Conservation (phyloP, 495 filamentous ascomycete genomes). For the Penicillium samsonianum region DNA sequence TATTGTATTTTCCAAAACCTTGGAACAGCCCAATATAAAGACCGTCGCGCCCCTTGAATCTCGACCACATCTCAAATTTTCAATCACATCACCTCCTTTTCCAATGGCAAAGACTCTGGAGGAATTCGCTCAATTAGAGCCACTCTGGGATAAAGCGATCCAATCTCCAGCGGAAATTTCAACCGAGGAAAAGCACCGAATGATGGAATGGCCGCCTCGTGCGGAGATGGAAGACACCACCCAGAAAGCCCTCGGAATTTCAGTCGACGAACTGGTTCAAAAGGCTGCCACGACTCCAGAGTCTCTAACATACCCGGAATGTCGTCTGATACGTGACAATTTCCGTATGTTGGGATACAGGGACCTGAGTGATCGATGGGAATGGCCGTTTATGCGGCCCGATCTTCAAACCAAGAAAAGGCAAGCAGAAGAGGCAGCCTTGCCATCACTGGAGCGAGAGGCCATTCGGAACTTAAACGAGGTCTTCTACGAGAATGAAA, state of each 20-base stretch:
- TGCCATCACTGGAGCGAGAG: not conserved
- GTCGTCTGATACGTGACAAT: conserved; percentile 6
- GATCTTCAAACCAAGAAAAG: not conserved
- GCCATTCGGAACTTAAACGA: not conserved
- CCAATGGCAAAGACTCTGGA: conserved; percentile 9
- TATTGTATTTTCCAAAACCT: too few relatives aligned
- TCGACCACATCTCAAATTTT: too few relatives aligned
- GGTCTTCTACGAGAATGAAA: not conserved
- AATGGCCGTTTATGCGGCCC: not conserved
- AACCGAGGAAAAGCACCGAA: conserved; percentile 9
- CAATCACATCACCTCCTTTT: too few relatives aligned
- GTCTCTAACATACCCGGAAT: conserved; percentile 12
- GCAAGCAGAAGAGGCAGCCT: not conserved
- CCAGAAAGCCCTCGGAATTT: not conserved
- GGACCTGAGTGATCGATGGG: not conserved
- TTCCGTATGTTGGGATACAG: not conserved
- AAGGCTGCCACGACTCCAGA: not conserved
- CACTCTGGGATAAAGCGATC: conserved; percentile 15
- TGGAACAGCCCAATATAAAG: too few relatives aligned
- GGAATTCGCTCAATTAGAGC: conserved; percentile 13
- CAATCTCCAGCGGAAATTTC: conserved; percentile 4
- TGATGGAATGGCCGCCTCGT: conserved; percentile 3
- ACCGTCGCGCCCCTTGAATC: too few relatives aligned
- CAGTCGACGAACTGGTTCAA: conserved; percentile 8
- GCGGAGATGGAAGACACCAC: conserved; percentile 1